Percentiles rank a stretch among this genome's conserved stretches.
Evolutionary conservation across 495 filamentous ascomycete genomes (phyloP).

Genomic region (Neohortaea acidophila): DNA sequence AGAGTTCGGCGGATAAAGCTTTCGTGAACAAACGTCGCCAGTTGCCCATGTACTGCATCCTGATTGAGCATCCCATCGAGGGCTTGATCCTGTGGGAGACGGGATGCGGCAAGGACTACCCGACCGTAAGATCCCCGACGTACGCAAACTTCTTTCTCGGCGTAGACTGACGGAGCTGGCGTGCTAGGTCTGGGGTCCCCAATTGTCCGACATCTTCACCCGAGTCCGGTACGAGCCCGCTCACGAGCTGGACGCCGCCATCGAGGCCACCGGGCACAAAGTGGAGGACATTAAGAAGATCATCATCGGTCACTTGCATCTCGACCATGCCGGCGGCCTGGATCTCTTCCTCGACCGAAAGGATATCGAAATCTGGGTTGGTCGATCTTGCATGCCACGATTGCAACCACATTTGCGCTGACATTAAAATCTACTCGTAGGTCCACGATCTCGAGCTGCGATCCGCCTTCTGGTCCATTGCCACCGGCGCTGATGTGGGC

Average conservation of each 20-base stretch:
- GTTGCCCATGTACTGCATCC: slow-evolving; percentile 22
- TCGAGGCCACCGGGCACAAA: slow-evolving; percentile 32
- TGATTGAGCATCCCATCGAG: slow-evolving; percentile 37
- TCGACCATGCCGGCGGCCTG: slow-evolving; percentile 40
- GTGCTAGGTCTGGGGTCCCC: slow-evolving; percentile 25
- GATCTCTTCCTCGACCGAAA: slow-evolving; percentile 32
- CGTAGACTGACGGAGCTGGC: too few relatives aligned
- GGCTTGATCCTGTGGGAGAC: slow-evolving; percentile 40
- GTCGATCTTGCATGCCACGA: too few relatives aligned
- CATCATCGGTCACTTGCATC: slow-evolving; percentile 38
- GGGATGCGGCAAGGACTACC: slow-evolving; percentile 33
- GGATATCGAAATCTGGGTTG: slow-evolving; percentile 39
- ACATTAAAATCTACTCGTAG: slow-evolving; percentile 31
- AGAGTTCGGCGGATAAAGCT: slow-evolving; percentile 7
- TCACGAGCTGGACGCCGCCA: slow-evolving; percentile 31
- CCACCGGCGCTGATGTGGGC: slow-evolving; percentile 30
- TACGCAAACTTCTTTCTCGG: too few relatives aligned
- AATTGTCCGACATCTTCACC: slow-evolving; percentile 33
- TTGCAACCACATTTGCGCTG: too few relatives aligned
- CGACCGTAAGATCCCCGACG: too few relatives aligned
- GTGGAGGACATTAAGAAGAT: slow-evolving; percentile 39
- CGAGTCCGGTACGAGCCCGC: slow-evolving; percentile 29
- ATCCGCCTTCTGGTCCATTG: slow-evolving; percentile 33
- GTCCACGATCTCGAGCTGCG: slow-evolving; percentile 38
- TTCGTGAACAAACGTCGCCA: slow-evolving; percentile 17